phyloP scores from a whole-genome alignment of 805 yeast species.

The Cyberlindnera maclurae region DNA sequence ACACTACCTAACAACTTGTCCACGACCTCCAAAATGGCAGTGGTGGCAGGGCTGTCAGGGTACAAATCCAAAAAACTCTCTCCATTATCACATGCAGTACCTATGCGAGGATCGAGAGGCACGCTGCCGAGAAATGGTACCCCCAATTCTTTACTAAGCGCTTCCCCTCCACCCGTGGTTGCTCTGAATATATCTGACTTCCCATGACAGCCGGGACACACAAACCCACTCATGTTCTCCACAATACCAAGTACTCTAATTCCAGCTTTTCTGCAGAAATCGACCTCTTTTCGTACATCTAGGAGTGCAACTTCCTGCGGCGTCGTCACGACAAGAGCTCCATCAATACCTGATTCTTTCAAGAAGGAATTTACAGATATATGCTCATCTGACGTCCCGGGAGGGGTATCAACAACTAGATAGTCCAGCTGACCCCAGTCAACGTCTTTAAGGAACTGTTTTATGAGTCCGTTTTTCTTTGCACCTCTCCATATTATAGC shows the following conservation, averaged over 20 bases:
- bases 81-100: constrained; percentile 82
- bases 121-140: constrained; percentile 85
- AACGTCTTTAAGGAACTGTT: constrained; percentile 89
- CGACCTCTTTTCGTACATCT: constrained; percentile 94
- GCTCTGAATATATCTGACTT: constrained; percentile 87
- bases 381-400: constrained; percentile 98
- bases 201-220: constrained; percentile 90
- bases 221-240: constrained; percentile 98
- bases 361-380: constrained; percentile 80
- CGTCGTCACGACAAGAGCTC: constrained; percentile 91
- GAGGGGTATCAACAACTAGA: constrained; percentile 92
- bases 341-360: constrained; percentile 88
- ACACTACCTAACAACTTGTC: constrained; percentile 57
- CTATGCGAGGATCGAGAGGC: constrained; percentile 94
- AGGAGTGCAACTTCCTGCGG: constrained; percentile 96
- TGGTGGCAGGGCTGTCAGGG: constrained; percentile 91
- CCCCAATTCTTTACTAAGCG: constrained; percentile 69
- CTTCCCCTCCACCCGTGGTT: constrained; percentile 94
- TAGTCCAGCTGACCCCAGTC: constrained; percentile 91
- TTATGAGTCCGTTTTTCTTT: constrained; percentile 89
- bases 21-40: constrained; percentile 79
- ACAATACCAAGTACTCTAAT: constrained; percentile 84
- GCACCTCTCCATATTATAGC: constrained; percentile 97
- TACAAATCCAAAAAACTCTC: constrained; percentile 72
- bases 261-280: constrained; percentile 87